A percentile compares a stretch with the other conserved stretches of the same genome.
Conservation (phyloP, 2,329 filamentous ascomycete genomes). For the Colletotrichum magnum region DNA sequence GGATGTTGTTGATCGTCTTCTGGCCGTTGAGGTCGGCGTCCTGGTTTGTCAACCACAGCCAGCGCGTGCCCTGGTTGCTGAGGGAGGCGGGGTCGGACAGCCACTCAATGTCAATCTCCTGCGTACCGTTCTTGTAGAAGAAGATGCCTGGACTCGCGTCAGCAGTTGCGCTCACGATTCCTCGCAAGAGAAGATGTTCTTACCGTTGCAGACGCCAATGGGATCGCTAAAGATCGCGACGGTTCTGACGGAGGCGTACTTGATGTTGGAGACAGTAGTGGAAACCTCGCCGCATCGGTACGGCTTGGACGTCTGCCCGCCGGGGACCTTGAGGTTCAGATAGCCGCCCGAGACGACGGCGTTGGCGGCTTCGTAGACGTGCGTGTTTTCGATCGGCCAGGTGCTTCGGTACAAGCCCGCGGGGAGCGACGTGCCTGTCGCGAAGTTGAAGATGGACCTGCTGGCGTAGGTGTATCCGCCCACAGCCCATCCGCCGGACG, state of each 20-base stretch:
- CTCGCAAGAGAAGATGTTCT: not conserved
- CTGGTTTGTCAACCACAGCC: constrained; percentile 50
- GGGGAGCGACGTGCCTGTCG: constrained; percentile 42
- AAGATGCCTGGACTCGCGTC: constrained; percentile 46
- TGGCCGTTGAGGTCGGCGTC: constrained; percentile 44
- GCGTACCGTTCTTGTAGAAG: constrained; percentile 46
- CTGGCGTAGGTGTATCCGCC: constrained; percentile 43
- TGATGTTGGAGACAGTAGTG: constrained; percentile 46
- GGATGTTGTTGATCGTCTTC: constrained; percentile 36
- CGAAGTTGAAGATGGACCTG: constrained; percentile 44
- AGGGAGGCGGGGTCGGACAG: constrained; percentile 47
- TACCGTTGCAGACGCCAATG: constrained; percentile 50
- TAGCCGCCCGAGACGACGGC: constrained; percentile 46
- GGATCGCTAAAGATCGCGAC: constrained; percentile 48
- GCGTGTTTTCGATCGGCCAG: constrained; percentile 39
- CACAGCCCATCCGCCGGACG: constrained; percentile 44
- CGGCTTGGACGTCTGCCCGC: constrained; percentile 45
- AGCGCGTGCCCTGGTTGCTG: constrained; percentile 46
- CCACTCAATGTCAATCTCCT: constrained; percentile 52
- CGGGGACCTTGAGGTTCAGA: constrained; percentile 47
- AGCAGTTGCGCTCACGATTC: not conserved
- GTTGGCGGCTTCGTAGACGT: constrained; percentile 39
- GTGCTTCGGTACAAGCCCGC: constrained; percentile 44
- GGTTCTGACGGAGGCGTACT: constrained; percentile 48
- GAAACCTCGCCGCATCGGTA: constrained; percentile 45